Evolutionary conservation across 345 rosid genomes (phyloP).

Genomic region (Toxicodendron radicans): DNA sequence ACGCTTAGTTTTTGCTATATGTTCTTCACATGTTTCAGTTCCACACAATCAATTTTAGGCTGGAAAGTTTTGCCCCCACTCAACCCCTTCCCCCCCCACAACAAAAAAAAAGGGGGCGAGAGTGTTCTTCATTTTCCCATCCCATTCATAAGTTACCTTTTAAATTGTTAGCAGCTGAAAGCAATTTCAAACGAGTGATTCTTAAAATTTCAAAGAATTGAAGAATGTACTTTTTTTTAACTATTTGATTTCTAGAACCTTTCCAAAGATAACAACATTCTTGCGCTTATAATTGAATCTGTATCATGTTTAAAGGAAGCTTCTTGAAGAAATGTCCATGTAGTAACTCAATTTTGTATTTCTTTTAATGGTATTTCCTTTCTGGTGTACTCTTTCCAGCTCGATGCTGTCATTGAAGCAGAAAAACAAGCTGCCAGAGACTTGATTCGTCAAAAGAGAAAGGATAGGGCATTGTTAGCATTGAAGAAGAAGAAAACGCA

Average conservation of each 20-base stretch:
- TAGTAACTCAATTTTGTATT: background rate
- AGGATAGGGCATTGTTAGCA: conserved; percentile 86
- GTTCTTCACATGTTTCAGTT: background rate
- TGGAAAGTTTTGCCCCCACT: background rate
- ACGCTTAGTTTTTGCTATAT: background rate
- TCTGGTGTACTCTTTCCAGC: conserved; percentile 38
- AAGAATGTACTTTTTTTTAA: background rate
- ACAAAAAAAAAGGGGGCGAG: background rate
- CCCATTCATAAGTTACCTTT: no score
- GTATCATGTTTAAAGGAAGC: background rate
- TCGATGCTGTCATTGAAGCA: conserved; percentile 78
- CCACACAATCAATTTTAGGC: background rate
- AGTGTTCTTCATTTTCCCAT: background rate
- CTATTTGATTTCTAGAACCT: background rate
- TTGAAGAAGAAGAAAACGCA: conserved; percentile 94
- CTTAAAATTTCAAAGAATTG: background rate
- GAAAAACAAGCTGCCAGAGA: conserved; percentile 89
- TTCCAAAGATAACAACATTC: background rate
- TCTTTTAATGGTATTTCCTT: background rate
- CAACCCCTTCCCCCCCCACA: no score
- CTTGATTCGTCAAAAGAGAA: conserved; percentile 81
- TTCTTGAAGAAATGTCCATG: conserved; percentile 5
- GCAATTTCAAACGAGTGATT: background rate
- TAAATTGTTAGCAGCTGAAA: background rate
- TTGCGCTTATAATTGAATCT: background rate